Base-by-base conservation (phyloP, 306 rosid genomes). In the Malus orientalis region DNA sequence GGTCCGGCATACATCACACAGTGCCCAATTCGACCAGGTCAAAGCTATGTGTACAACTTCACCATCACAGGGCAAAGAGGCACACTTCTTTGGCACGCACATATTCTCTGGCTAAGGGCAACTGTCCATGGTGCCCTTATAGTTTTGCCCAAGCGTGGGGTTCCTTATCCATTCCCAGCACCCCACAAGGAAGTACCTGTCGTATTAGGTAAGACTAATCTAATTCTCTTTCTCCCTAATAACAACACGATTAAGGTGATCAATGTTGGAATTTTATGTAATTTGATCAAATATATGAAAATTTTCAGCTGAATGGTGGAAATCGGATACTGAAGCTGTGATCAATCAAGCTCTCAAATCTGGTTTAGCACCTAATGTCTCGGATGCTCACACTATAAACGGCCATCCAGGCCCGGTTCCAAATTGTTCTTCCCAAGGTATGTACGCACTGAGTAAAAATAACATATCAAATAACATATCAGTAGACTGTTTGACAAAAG, bases 291-390 rank as follows among this genome's bases (percentile, higher is more conserved):
- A 59, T 16, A 60, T 18, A n/a, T 42, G 44, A 3, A 69, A 30
- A 15, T 80, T 82, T 9, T 70, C 80, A 93, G 98, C 84, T 76
- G 98, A 91, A 76, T 93, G 98, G 98, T 93, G 98, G 98, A 93
- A 93, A 78, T 93, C 98, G 11, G 97, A 93, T 68, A 91, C 97
- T 3, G 98, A 93, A 79, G 85, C 88, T 8, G 79, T 93, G 40
- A 87, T 93, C 81, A 93, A 93, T 74, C 91, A 91, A 85, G 98
- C 98, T 67, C 75, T 90, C 1, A 78, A 84, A 25, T 85, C 96
- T 33, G 98, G 98, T 69, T 25, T 84, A 81, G 97, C 96, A 67
- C 98, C 98, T 29, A 91, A 88, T 73, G 96, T 93, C 4, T 93
- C 98, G 3, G 98, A 91, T 76, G 93, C 97, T 82, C 98, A 93